phyloP scores from a whole-genome alignment of 2,329 filamentous ascomycete species.

The Exutisphaerella laricina region DNA sequence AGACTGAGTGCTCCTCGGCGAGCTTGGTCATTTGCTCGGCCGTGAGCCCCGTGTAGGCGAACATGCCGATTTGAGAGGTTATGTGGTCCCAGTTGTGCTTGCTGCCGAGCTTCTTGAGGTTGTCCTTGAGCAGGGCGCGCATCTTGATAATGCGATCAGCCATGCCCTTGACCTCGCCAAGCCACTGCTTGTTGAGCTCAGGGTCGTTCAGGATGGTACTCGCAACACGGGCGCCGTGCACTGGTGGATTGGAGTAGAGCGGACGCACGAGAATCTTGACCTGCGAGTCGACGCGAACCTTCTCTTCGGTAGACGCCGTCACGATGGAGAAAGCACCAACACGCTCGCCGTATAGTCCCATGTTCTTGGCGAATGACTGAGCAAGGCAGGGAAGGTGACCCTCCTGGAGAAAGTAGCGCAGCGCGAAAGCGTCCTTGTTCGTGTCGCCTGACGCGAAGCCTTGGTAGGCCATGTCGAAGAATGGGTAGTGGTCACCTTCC shows the following conservation, averaged over 20 bases:
- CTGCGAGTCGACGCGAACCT: constrained; percentile 93
- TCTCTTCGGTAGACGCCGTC: constrained; percentile 77
- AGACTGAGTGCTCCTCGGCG: constrained; percentile 94
- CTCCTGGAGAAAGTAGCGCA: constrained; percentile 87
- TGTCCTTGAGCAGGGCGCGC: constrained; percentile 88
- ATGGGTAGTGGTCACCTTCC: constrained; percentile 79
- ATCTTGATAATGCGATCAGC: constrained; percentile 98
- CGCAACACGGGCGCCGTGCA: constrained; percentile 93
- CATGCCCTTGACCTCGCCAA: constrained; percentile 96
- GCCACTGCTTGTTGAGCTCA: constrained; percentile 85
- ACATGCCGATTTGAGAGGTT: constrained; percentile 98
- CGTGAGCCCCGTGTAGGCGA: constrained; percentile 91
- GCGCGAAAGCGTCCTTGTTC: constrained; percentile 85
- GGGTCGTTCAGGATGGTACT: constrained; percentile 84
- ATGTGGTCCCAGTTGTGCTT: constrained; percentile 99
- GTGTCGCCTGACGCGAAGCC: constrained; percentile 92
- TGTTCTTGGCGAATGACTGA: constrained; percentile 99
- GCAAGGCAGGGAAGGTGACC: constrained; percentile 82
- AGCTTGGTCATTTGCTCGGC: constrained; percentile 86
- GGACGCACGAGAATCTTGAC: constrained; percentile 97
- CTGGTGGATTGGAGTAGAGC: constrained; percentile 95
- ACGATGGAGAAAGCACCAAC: constrained; percentile 95
- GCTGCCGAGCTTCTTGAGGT: constrained; percentile 90
- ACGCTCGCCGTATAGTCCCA: constrained; percentile 98
- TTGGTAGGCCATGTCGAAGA: constrained; percentile 99